Percentiles rank a stretch among this genome's conserved stretches.
Evolutionary conservation across 2,329 filamentous ascomycete genomes (phyloP).

Genomic region (Aspergillus fructus): DNA sequence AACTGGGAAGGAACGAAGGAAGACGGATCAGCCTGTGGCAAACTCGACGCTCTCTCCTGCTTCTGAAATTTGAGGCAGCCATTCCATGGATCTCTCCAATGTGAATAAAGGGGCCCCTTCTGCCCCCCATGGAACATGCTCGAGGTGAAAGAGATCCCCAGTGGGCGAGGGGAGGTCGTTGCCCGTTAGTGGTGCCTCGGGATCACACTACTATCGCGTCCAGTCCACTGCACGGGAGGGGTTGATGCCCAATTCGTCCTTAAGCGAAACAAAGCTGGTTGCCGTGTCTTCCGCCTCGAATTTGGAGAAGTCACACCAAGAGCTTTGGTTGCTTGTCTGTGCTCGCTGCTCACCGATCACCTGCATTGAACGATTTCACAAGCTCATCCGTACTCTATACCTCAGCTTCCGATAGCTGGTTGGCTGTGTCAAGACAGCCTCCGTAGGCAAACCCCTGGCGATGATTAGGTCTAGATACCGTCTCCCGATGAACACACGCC

Average conservation of each 20-base stretch:
- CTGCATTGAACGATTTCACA: neutral
- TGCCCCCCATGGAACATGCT: conserved; percentile 3
- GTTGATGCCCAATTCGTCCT: conserved; percentile 22
- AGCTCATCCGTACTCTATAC: neutral
- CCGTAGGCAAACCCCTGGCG: neutral
- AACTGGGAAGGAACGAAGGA: neutral
- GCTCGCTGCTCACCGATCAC: conserved; percentile 1
- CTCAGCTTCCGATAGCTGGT: neutral
- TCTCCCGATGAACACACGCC: neutral
- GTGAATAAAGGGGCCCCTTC: conserved; percentile 1
- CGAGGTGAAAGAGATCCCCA: neutral
- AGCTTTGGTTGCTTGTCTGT: neutral
- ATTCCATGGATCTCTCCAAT: neutral
- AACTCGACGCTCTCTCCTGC: neutral
- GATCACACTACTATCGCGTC: conserved; percentile 11
- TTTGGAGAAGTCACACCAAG: conserved; percentile 7
- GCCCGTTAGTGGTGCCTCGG: conserved; percentile 14
- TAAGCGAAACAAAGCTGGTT: conserved; percentile 17
- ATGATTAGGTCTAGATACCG: neutral
- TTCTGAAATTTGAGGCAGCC: neutral
- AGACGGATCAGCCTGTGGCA: neutral
- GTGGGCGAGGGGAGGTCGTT: conserved; percentile 6
- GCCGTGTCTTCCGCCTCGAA: conserved; percentile 19
- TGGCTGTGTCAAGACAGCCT: neutral
- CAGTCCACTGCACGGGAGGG: conserved; percentile 17